Percentiles rank a stretch among this genome's conserved stretches.
Conservation (phyloP, 768 basidiomycete genomes). For the Leucogyrophana mollusca region DNA sequence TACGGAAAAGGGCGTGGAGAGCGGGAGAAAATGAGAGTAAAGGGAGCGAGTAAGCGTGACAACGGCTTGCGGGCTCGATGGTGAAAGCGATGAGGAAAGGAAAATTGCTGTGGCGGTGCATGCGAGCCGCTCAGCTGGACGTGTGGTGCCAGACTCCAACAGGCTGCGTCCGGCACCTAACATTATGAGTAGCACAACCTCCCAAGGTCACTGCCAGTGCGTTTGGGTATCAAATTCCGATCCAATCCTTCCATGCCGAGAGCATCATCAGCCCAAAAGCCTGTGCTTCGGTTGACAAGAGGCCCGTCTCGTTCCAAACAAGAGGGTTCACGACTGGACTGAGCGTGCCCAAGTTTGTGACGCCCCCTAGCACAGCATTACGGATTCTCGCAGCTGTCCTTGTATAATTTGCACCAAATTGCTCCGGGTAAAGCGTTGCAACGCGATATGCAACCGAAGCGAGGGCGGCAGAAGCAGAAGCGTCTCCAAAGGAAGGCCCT, state of each 20-base stretch:
- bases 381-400: conserved; percentile 28
- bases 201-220: too few species aligned
- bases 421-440: conserved; percentile 26
- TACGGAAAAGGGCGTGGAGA: too few species aligned
- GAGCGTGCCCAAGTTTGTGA: conserved; percentile 35
- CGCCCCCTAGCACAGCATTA: conserved; percentile 26
- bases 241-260: conserved; percentile 17
- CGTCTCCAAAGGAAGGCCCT: conserved; percentile 31
- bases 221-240: conserved; percentile 1
- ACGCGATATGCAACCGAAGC: conserved; percentile 24
- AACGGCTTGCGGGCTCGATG: too few species aligned
- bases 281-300: conserved; percentile 18
- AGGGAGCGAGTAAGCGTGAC: too few species aligned
- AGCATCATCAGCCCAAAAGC: conserved; percentile 19
- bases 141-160: too few species aligned
- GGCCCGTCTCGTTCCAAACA: conserved; percentile 22
- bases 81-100: too few species aligned
- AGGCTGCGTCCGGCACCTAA: too few species aligned
- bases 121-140: too few species aligned
- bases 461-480: conserved; percentile 30
- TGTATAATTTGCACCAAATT: conserved; percentile 31
- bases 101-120: too few species aligned
- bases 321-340: conserved; percentile 37
- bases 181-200: too few species aligned
- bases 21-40: too few species aligned